Conservation (phyloP, 768 basidiomycete genomes). For the Boletus eberwhitei region DNA sequence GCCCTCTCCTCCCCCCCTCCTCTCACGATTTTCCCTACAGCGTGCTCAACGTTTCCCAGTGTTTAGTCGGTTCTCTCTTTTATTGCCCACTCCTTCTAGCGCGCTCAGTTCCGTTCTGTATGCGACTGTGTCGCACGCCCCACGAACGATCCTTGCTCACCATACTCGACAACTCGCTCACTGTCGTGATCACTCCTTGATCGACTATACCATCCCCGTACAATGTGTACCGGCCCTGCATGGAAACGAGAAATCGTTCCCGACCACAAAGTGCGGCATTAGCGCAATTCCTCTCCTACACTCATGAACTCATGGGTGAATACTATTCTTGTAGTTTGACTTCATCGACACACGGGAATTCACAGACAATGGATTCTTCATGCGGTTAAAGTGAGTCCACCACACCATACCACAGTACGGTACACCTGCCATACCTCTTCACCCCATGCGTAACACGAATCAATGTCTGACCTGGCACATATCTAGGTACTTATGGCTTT, state of each 20-base stretch:
- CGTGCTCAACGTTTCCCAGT: conserved; percentile 1
- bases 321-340: conserved; percentile 67
- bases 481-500: conserved; percentile 85
- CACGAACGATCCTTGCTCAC: conserved; percentile 24
- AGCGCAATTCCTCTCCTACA: background rate
- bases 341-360: conserved; percentile 94
- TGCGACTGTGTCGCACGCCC: conserved; percentile 36
- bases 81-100: conserved; percentile 21
- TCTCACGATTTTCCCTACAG: conserved; percentile 18
- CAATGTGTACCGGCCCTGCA: conserved; percentile 57
- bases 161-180: conserved; percentile 23
- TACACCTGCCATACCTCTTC: background rate
- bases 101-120: conserved; percentile 18
- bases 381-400: conserved; percentile 73
- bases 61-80: conserved; percentile 22
- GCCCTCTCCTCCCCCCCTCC: conserved; percentile 8
- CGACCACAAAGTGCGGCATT: conserved; percentile 83
- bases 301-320: background rate
- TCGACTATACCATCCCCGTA: conserved; percentile 5
- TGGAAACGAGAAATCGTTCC: conserved; percentile 98
- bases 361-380: conserved; percentile 79
- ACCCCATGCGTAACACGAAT: background rate
- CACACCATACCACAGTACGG: background rate
- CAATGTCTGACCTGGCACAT: conserved; percentile 9
- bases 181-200: conserved; percentile 21